These are phyloP conservation scores for Kodamaea jinghongensis DNA, from an alignment of 805 yeast genomes.

Conservation along the genomic window DNA sequence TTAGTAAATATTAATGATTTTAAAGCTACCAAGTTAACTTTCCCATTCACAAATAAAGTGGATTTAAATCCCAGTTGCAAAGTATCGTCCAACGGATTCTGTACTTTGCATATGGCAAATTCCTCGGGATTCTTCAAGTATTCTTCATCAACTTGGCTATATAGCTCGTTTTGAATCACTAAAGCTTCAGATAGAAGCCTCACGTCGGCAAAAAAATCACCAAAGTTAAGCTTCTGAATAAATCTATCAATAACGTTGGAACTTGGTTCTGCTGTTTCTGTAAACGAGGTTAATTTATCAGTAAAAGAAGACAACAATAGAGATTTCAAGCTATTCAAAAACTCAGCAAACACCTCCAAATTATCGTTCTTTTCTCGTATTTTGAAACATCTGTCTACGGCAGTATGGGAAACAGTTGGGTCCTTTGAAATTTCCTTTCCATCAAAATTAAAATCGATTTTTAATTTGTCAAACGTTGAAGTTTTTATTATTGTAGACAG, in stretches of 20 bases:
- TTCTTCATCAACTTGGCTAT: conserved; percentile 19
- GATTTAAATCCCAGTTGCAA: conserved; percentile 4
- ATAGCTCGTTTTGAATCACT: conserved; percentile 47
- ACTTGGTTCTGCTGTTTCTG: neutral
- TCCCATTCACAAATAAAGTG: conserved; percentile 3
- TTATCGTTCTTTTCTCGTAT: conserved; percentile 29
- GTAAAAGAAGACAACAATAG: conserved; percentile 52
- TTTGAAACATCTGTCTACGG: conserved; percentile 39
- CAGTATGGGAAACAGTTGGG: conserved; percentile 2
- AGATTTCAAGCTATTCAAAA: conserved; percentile 45
- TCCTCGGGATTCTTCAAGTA: conserved; percentile 5
- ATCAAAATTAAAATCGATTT: conserved; percentile 46
- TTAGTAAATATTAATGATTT: conserved; percentile 35
- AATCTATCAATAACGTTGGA: conserved; percentile 20
- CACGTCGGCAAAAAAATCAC: conserved; percentile 52
- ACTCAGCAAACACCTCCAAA: conserved; percentile 55
- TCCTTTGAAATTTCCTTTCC: conserved; percentile 32
- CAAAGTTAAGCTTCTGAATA: conserved; percentile 48
- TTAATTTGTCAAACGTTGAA: conserved; percentile 53
- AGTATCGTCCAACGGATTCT: conserved; percentile 1
- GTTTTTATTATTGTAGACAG: conserved; percentile 41
- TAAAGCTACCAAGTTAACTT: conserved; percentile 24
- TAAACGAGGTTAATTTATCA: conserved; percentile 5
- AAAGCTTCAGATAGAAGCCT: conserved; percentile 61
- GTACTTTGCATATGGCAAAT: neutral